Evolutionary conservation across 768 basidiomycete species (phyloP).

Genomic region (Lactarius tabidus): DNA sequence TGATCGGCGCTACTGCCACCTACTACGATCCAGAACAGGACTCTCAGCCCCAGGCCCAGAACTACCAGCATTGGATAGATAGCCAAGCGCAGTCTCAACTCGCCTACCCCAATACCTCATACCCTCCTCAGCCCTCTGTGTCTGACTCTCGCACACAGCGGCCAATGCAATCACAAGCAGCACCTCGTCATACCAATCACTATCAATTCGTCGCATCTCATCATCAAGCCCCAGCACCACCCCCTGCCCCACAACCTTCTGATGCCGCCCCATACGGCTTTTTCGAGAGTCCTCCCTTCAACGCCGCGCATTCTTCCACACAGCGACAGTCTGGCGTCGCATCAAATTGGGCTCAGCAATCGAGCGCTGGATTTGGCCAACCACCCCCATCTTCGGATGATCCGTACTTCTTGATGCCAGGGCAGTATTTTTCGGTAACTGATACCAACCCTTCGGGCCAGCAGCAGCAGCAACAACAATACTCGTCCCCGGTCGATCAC

Average conservation of each 20-base stretch:
- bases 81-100: slow-evolving; percentile 3
- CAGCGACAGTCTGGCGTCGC: background rate
- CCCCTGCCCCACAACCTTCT: background rate
- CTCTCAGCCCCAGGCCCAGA: slow-evolving; percentile 5
- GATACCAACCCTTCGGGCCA: background rate
- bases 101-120: background rate
- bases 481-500: slow-evolving; percentile 2
- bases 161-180: background rate
- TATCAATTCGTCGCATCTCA: slow-evolving; percentile 21
- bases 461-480: background rate
- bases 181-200: slow-evolving; percentile 4
- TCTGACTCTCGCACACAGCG: background rate
- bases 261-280: background rate
- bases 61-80: slow-evolving; percentile 18
- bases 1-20: slow-evolving; percentile 27
- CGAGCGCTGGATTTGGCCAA: background rate
- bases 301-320: background rate
- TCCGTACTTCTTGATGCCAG: background rate
- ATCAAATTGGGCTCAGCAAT: background rate
- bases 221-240: background rate
- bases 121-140: background rate
- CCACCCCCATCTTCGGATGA: background rate
- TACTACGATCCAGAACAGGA: slow-evolving; percentile 26
- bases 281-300: background rate
- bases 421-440: background rate